phyloP scores from a whole-genome alignment of 164 flowering plant species.

The Pachysandra terminalis region DNA sequence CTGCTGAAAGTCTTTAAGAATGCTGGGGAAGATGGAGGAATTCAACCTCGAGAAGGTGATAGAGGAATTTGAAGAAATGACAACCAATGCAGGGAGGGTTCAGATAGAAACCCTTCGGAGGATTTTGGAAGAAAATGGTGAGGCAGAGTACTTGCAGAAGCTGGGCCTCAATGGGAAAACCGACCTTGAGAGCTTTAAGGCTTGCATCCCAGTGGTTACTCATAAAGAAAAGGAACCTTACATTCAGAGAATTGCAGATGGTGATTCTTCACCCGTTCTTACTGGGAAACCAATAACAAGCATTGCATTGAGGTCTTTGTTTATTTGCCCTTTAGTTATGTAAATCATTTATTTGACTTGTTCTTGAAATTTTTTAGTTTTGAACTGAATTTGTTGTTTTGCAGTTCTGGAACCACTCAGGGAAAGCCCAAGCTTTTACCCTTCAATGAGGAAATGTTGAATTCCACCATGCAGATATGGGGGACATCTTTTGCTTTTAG shows the following conservation, averaged over 20 bases:
- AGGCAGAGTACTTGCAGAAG: constrained; percentile 60
- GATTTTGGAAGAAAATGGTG: constrained; percentile 69
- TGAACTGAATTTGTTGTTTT: constrained; percentile 5
- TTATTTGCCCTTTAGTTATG: not conserved
- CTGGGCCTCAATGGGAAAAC: constrained; percentile 78
- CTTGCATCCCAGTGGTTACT: constrained; percentile 61
- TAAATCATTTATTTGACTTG: not conserved
- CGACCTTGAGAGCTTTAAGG: constrained; percentile 63
- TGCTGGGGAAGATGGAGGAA: constrained; percentile 59
- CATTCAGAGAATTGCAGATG: constrained; percentile 69
- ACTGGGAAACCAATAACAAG: constrained; percentile 74
- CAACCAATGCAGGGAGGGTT: constrained; percentile 60
- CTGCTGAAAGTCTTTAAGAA: constrained; percentile 21
- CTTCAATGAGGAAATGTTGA: constrained; percentile 67
- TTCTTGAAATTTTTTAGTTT: not conserved
- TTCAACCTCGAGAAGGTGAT: constrained; percentile 43
- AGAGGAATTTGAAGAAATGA: constrained; percentile 69
- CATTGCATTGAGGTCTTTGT: constrained; percentile 63
- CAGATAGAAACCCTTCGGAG: constrained; percentile 66
- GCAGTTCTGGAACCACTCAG: constrained; percentile 89
- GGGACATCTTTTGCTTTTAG: constrained; percentile 81
- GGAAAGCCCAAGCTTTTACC: constrained; percentile 85
- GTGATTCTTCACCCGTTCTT: constrained; percentile 59
- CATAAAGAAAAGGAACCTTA: constrained; percentile 73
- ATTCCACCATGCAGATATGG: constrained; percentile 63